Evolutionary conservation across 2,329 filamentous ascomycete species (phyloP), one percentile per base, ranked within the genome.

Genomic region (Geosmithia morbida): DNA sequence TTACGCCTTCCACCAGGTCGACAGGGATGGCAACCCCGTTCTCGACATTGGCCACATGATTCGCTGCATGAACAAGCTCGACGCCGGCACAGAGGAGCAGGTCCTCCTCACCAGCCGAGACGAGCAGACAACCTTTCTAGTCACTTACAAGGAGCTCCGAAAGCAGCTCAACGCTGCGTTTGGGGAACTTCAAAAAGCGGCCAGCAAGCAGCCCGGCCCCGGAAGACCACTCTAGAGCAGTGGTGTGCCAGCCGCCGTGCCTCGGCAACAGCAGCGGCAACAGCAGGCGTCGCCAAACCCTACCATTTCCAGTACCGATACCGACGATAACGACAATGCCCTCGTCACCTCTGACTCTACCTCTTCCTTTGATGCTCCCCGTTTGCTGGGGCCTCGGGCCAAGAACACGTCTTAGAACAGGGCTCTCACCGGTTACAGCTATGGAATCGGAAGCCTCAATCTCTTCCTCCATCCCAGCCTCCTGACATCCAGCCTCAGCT

Each of bases 1-100:
- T 65, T 97, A 94, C 57, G 87, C 96, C 41, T 98, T 97, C 66
- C 92, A 98, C 62, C 89, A 94, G 58, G 88, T 96, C 13, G 88
- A 97, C 60, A 75, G 78, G 29, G 80, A 87, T 49, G 88, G 87
- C 14, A 83, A 85, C 47, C 85, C 92, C 0, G 83, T 89, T 1
- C 72, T 94, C 5, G 86, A 96, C 59, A 70, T 96, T 49, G 90
- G 85, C 2, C 89, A 97, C 66, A 87, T 97, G 52, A 64, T 98
- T 43, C 77, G 75, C 22, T 90, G 84, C 58, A 66, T 98, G 54
- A 96, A 94, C 67, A 96, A 95, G 61, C 70, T 98, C 47, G 92
- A 98, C 64, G 86, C 87, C 1, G 92, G 89, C 1, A 79, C 78
- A 2, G 87, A 94, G 22, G 92, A 98, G 63, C 85, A 81, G 62